phyloP scores from a whole-genome alignment of 139 green algal species.

The Tetraselmis striata region DNA sequence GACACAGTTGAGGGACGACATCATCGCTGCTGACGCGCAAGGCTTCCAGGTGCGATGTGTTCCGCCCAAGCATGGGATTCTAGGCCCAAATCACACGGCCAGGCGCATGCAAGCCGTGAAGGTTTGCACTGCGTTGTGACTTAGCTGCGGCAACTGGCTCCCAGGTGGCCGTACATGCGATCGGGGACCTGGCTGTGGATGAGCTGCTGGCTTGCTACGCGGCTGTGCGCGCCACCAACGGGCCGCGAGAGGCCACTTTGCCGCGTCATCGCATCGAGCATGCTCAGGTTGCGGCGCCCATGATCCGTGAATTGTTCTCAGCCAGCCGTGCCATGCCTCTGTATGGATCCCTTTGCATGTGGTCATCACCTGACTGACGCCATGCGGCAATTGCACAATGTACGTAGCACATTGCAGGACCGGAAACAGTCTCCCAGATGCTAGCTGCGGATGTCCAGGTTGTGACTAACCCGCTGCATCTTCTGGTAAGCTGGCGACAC shows the following conservation, averaged over 20 bases:
- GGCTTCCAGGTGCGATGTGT: not conserved
- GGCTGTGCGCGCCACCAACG: not conserved
- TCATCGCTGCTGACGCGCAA: not conserved
- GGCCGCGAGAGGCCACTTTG: not conserved
- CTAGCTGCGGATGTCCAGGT: slow-evolving; percentile 16
- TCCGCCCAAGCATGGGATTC: not conserved
- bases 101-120: too few relatives aligned
- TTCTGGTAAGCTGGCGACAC: slow-evolving; percentile 23
- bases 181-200: slow-evolving; percentile 65
- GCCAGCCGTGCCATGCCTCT: too few relatives aligned
- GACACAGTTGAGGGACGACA: not conserved
- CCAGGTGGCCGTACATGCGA: slow-evolving; percentile 64
- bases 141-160: not conserved
- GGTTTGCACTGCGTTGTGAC: too few relatives aligned
- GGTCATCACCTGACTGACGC: not conserved
- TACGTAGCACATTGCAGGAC: slow-evolving; percentile 49
- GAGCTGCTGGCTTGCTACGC: slow-evolving; percentile 42
- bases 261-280: slow-evolving; percentile 34
- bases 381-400: not conserved
- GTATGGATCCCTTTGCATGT: too few relatives aligned
- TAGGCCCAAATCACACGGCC: not conserved
- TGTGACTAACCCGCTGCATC: slow-evolving; percentile 63
- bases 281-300: slow-evolving; percentile 2
- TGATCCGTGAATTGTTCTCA: too few relatives aligned
- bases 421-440: slow-evolving; percentile 10